phyloP scores from a whole-genome alignment of 345 rosid species.

The Syzygium grande region DNA sequence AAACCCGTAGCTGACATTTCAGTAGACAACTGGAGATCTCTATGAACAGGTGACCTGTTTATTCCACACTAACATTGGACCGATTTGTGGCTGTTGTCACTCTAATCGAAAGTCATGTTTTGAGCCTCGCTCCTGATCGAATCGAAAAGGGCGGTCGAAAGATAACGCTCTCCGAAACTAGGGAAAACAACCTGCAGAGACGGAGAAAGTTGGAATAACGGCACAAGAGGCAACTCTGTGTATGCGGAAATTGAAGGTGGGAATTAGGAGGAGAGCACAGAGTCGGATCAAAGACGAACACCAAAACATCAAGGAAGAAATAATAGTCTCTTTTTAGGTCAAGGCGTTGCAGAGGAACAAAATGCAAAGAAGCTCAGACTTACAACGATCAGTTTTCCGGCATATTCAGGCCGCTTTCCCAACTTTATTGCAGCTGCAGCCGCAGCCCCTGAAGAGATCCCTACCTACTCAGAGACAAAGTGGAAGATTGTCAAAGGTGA shows the following conservation, averaged over 20 bases:
- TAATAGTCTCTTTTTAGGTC: not conserved
- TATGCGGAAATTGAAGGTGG: not conserved
- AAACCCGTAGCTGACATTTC: not conserved
- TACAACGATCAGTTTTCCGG: slow-evolving; percentile 51
- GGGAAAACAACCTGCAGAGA: slow-evolving; percentile 52
- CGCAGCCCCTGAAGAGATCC: slow-evolving; percentile 57
- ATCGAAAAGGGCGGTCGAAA: slow-evolving; percentile 49
- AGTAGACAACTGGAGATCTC: not conserved
- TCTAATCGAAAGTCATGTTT: slow-evolving; percentile 38
- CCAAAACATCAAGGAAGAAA: not conserved
- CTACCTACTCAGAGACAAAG: slow-evolving; percentile 20
- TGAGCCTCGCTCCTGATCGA: slow-evolving; percentile 49
- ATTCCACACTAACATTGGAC: not conserved
- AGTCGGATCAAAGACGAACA: not conserved
- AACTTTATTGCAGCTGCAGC: slow-evolving; percentile 39
- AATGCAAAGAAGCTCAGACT: slow-evolving; percentile 1
- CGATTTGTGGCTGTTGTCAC: not conserved
- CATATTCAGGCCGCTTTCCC: slow-evolving; percentile 44
- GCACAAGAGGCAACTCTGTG: not conserved
- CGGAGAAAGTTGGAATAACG: not conserved
- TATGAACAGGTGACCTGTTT: not conserved
- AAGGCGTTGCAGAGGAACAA: not conserved
- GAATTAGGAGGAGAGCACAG: not conserved
- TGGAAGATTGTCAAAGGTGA: not conserved
- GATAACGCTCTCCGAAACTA: slow-evolving; percentile 68